phyloP scores from a whole-genome alignment of 2,329 filamentous ascomycete genomes.

The Emergomyces orientalis region DNA sequence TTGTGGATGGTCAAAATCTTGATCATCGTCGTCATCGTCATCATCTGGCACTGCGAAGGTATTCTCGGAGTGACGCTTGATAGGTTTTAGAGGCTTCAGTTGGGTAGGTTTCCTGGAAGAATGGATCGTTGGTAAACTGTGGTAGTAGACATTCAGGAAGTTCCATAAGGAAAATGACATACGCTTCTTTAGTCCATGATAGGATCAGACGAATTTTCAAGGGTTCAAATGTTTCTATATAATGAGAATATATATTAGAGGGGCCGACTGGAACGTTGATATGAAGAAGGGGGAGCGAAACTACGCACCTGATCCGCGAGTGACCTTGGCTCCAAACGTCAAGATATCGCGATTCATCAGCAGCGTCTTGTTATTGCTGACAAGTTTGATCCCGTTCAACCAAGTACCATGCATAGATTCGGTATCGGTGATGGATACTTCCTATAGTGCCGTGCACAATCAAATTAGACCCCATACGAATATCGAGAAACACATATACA shows the following conservation, averaged over 20 bases:
- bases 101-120: neutral
- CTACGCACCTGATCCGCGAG: constrained; percentile 36
- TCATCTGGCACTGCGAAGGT: constrained; percentile 36
- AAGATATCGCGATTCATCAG: constrained; percentile 32
- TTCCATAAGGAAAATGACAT: constrained; percentile 7
- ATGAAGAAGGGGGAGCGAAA: neutral
- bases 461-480: neutral
- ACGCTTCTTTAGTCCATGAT: constrained; percentile 23
- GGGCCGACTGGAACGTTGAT: neutral
- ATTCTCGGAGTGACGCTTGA: constrained; percentile 22
- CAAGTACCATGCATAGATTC: constrained; percentile 55
- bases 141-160: neutral
- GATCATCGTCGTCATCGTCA: constrained; percentile 24
- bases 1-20: constrained; percentile 6
- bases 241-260: neutral
- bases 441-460: constrained; percentile 16
- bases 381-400: constrained; percentile 41
- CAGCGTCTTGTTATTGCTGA: constrained; percentile 28
- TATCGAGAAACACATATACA: neutral
- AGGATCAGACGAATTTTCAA: constrained; percentile 25
- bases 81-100: neutral
- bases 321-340: constrained; percentile 43
- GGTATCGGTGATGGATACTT: constrained; percentile 45
- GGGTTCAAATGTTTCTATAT: constrained; percentile 26
- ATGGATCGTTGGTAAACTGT: constrained; percentile 9